Evolutionary conservation across 176 grass and related monocot species (phyloP), one percentile per base, ranked within the genome.

Genomic region (Guadua angustifolia): DNA sequence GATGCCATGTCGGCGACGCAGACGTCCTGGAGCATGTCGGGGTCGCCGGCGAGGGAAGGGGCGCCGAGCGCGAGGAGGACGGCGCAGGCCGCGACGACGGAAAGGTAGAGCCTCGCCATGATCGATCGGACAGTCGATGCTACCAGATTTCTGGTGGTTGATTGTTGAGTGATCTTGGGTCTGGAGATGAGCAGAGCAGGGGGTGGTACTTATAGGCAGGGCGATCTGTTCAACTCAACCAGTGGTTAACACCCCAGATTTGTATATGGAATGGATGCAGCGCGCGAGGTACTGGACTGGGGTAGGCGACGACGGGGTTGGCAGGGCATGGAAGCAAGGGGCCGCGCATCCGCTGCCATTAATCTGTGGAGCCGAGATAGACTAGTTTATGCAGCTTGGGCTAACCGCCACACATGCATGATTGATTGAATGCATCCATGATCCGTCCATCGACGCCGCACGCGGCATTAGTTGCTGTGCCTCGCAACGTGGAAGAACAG

Each of bases 21-120:
- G 73, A 97, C 40, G 67, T 97, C 94, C 56, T 97, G 94, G 40
- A 97, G 94, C 90, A 92, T 78, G 77, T 97, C 92, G 3, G 94
- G 83, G 52, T 97, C 94, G 52, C 82, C 75, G 61, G 83, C 86
- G 42, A 92, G 24, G 1, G 79, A 56, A 0, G 79, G 83, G 2
- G 12, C 68, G 1, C 62, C 61, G 51, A 92, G 86, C 11, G n/a
- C 86, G 21, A 88, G 13, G 44, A 61, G 26, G 40, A 80, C 52
- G 62, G 79, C 62, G 63, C 82, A 85, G 29, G 69, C 66, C 7
- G 79, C 80, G 51, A 60, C 22, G 14, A 86, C 22, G 32, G 55
- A 66, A 19, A 88, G 83, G 7, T 90, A 79, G 9, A 50, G 24
- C 56, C 36, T 70, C 19, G 71, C 88, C 88, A 89, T 85, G 42